phyloP scores from a whole-genome alignment of 768 basidiomycete genomes.

The Fistulinella prunicolor region DNA sequence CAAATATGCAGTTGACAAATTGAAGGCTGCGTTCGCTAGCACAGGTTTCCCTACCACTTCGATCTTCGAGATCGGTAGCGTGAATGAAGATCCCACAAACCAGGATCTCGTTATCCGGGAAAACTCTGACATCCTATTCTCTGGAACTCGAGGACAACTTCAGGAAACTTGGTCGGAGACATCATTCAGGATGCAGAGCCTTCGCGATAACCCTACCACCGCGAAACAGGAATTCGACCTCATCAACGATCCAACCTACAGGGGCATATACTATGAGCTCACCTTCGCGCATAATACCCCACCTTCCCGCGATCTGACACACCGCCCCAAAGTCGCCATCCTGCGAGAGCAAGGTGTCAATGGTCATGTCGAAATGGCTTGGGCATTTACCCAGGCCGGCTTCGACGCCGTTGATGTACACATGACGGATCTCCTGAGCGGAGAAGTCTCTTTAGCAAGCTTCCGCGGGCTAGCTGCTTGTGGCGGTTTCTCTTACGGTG shows the following conservation, averaged over 20 bases:
- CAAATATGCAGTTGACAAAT: conserved; percentile 47
- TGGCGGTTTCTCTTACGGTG: conserved; percentile 98
- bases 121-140: conserved; percentile 51
- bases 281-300: conserved; percentile 44
- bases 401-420: conserved; percentile 97
- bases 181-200: conserved; percentile 84
- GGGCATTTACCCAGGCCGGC: conserved; percentile 91
- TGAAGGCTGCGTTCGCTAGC: conserved; percentile 59
- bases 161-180: conserved; percentile 94
- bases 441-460: conserved; percentile 52
- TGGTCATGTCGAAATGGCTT: conserved; percentile 98
- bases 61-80: conserved; percentile 76
- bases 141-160: conserved; percentile 61
- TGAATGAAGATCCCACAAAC: conserved; percentile 52
- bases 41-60: conserved; percentile 73
- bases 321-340: conserved; percentile 87
- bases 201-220: conserved; percentile 77
- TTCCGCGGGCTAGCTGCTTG: conserved; percentile 94
- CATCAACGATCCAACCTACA: conserved; percentile 55
- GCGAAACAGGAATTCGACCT: conserved; percentile 82
- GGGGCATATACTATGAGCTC: conserved; percentile 76
- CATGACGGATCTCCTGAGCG: conserved; percentile 93
- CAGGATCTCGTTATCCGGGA: conserved; percentile 64
- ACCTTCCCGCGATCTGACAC: conserved; percentile 38
- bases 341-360: conserved; percentile 98